phyloP scores from a whole-genome alignment of 345 rosid species.

The Populus alba region DNA sequence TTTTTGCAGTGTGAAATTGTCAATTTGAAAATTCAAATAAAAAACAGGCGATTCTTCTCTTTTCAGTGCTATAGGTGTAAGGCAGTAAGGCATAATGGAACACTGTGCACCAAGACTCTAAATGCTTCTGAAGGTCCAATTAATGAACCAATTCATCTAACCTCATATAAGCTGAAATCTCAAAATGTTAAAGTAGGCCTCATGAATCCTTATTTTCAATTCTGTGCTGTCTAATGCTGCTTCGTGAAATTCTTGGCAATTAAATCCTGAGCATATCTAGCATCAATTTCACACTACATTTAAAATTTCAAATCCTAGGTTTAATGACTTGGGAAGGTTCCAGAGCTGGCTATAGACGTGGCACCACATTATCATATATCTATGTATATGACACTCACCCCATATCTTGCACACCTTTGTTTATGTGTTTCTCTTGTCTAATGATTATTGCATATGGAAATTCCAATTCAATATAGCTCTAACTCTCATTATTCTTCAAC shows the following conservation, averaged over 20 bases:
- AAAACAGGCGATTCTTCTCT: too few relatives aligned
- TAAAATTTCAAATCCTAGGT: neutral
- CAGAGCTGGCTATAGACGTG: neutral
- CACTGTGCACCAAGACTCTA: too few relatives aligned
- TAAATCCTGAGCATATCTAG: neutral
- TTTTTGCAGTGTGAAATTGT: too few relatives aligned
- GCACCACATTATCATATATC: neutral
- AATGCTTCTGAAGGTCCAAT: too few relatives aligned
- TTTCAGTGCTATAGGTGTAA: too few relatives aligned
- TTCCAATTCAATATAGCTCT: slow-evolving; percentile 7
- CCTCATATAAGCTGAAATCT: neutral
- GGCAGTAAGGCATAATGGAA: too few relatives aligned
- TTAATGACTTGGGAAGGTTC: neutral
- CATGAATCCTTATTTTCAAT: neutral
- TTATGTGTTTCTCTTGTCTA: neutral
- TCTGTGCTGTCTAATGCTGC: neutral
- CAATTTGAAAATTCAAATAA: too few relatives aligned
- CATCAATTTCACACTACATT: neutral
- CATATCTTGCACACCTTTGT: neutral
- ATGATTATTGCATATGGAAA: neutral
- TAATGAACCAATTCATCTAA: too few relatives aligned
- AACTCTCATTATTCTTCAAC: slow-evolving; percentile 12
- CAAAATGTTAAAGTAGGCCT: neutral
- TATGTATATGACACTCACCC: neutral
- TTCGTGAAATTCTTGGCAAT: neutral